Base-by-base conservation (phyloP, 78 protist genomes). In the Bigelowiella natans region DNA sequence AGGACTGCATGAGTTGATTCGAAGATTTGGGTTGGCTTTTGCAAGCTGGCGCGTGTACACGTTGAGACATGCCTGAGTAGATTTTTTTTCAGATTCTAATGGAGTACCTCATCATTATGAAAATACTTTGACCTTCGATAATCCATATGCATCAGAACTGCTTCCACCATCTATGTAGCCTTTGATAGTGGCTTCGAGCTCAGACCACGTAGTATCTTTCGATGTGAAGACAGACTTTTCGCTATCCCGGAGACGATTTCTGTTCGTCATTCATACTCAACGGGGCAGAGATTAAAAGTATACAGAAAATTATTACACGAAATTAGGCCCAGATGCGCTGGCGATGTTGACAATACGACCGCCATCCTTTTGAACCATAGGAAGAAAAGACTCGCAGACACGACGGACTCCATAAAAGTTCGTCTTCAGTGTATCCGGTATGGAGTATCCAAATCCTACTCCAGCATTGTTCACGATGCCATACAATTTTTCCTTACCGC, bases 401-500 rank as follows among this genome's bases (percentile, higher is more conserved):
- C 40, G 2, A 40, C 0, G 2, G 0, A 31, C 0, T 1, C 88
- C 51, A 63, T 37, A 86, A 3, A 0, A 37, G 88, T 86, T 86
- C 36, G 40, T 28, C 1, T 30, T 7, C 3, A 86, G 40, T 1
- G 88, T 86, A 36, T 1, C 63, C n/a, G 31, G 30, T 30, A 86
- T 37, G 3, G 34, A 0, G 2, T 11, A 0, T 31, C 88, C 88
- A 37, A 86, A 86, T 18, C 88, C 88, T 7, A 86, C 2, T 39
- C 90, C 90, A 7, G 90, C 90, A 38, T 88, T 88, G 90, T 88
- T 88, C n/a, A n/a, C n/a, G n/a, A n/a, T n/a, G n/a, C n/a, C n/a
- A n/a, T n/a, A n/a, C n/a, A n/a, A n/a, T n/a, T n/a, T n/a, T n/a
- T n/a, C n/a, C n/a, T n/a, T n/a, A n/a, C n/a, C n/a, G n/a, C n/a